A percentile compares a stretch with the other conserved stretches of the same genome.
These are phyloP conservation scores for Phytophthora brassicae DNA, from an alignment of 352 stramenopile species.

Conservation along the genomic window DNA sequence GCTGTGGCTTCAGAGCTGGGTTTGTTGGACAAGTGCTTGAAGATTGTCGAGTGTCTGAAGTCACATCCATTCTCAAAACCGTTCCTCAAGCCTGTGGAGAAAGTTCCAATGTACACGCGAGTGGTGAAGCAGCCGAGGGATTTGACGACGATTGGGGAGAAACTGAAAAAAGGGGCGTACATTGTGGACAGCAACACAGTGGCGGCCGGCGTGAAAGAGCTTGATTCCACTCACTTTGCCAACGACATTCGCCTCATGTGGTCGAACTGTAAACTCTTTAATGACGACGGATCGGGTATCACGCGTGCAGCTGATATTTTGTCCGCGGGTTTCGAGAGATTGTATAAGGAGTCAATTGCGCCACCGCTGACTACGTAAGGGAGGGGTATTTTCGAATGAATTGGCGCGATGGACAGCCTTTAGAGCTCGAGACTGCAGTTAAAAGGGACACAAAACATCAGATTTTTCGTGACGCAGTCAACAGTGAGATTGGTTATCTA, in stretches of 20 bases:
- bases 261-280: slow-evolving; percentile 85
- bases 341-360: slow-evolving; percentile 52
- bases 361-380: slow-evolving; percentile 29
- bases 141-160: slow-evolving; percentile 69
- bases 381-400: slow-evolving; percentile 1
- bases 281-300: slow-evolving; percentile 82
- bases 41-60: slow-evolving; percentile 72
- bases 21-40: slow-evolving; percentile 63
- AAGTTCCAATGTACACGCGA: slow-evolving; percentile 71
- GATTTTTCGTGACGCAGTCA: neutral
- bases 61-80: slow-evolving; percentile 79
- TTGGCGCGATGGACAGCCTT: neutral
- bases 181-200: slow-evolving; percentile 38
- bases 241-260: slow-evolving; percentile 82
- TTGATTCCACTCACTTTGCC: slow-evolving; percentile 58
- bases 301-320: slow-evolving; percentile 71
- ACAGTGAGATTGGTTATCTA: slow-evolving; percentile 24
- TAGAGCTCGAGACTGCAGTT: neutral
- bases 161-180: slow-evolving; percentile 64
- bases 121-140: slow-evolving; percentile 86
- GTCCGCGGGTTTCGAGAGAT: slow-evolving; percentile 59
- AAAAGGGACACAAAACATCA: neutral
- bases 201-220: slow-evolving; percentile 35
- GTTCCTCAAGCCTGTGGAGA: slow-evolving; percentile 74
- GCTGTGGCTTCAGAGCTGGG: slow-evolving; percentile 51